phyloP scores from a whole-genome alignment of 2,329 filamentous ascomycete species.

The Trichoderma hamatum region DNA sequence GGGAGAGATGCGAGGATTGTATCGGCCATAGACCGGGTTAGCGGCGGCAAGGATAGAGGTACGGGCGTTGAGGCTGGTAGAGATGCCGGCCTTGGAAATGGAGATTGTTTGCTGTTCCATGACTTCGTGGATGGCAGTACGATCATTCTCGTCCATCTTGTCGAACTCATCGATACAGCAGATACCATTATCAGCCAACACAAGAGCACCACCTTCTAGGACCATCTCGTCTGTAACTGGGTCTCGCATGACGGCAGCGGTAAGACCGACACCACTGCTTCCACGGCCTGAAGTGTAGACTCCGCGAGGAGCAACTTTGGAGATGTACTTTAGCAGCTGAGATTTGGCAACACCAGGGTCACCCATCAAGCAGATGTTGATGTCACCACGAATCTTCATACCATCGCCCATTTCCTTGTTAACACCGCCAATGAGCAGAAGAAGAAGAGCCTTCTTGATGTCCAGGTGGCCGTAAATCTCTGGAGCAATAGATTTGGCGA shows the following conservation, averaged over 20 bases:
- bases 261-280: slow-evolving; percentile 80
- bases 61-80: slow-evolving; percentile 84
- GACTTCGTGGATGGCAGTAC: slow-evolving; percentile 83
- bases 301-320: slow-evolving; percentile 93
- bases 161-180: slow-evolving; percentile 88
- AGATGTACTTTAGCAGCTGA: slow-evolving; percentile 96
- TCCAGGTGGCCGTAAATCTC: slow-evolving; percentile 97
- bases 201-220: slow-evolving; percentile 76
- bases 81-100: slow-evolving; percentile 75
- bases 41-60: slow-evolving; percentile 95
- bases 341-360: slow-evolving; percentile 99
- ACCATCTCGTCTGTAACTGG: slow-evolving; percentile 85
- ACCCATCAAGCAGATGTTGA: slow-evolving; percentile 99
- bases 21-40: slow-evolving; percentile 95
- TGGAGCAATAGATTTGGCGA: slow-evolving; percentile 93
- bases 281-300: slow-evolving; percentile 82
- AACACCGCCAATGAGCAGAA: slow-evolving; percentile 93
- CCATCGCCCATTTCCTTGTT: slow-evolving; percentile 96
- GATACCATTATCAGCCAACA: slow-evolving; percentile 80
- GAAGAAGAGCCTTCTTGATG: slow-evolving; percentile 95
- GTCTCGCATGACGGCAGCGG: slow-evolving; percentile 81
- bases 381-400: slow-evolving; percentile 98
- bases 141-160: slow-evolving; percentile 85
- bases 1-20: slow-evolving; percentile 95
- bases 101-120: slow-evolving; percentile 89